Evolutionary conservation across 2,329 filamentous ascomycete genomes (phyloP).

Genomic region (Hymenotorrendiella dingleyae): DNA sequence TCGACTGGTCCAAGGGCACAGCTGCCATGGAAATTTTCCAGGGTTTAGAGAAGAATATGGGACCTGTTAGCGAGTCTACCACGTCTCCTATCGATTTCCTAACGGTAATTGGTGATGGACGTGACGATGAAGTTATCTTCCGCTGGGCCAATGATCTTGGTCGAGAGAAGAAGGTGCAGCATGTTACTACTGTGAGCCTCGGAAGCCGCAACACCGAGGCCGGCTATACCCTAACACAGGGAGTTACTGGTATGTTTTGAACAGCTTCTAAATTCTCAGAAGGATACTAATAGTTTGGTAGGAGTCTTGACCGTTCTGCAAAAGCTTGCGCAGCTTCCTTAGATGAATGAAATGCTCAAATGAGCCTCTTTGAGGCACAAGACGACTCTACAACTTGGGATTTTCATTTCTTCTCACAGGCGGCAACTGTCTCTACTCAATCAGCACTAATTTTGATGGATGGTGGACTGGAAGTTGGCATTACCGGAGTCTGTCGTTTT

Average conservation of each 20-base stretch:
- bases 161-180: constrained; percentile 50
- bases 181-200: constrained; percentile 80
- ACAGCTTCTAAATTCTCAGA: not conserved
- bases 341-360: no score
- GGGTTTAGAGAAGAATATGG: constrained; percentile 40
- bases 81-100: constrained; percentile 66
- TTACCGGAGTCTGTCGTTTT: no score
- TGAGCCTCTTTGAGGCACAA: not conserved
- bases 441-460: no score
- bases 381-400: not conserved
- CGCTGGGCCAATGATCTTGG: constrained; percentile 82
- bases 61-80: constrained; percentile 28
- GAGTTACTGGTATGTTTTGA: constrained; percentile 68
- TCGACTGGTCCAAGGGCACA: constrained; percentile 81
- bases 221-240: constrained; percentile 77
- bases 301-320: constrained; percentile 48
- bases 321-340: constrained; percentile 37
- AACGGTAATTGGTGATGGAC: constrained; percentile 82
- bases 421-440: no score
- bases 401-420: no score
- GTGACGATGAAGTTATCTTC: constrained; percentile 91
- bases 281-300: constrained; percentile 16
- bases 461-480: no score
- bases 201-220: constrained; percentile 86
- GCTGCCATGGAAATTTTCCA: constrained; percentile 71